Conservation (phyloP, 169 alveolate species). For the Cryptosporidium bovis region DNA sequence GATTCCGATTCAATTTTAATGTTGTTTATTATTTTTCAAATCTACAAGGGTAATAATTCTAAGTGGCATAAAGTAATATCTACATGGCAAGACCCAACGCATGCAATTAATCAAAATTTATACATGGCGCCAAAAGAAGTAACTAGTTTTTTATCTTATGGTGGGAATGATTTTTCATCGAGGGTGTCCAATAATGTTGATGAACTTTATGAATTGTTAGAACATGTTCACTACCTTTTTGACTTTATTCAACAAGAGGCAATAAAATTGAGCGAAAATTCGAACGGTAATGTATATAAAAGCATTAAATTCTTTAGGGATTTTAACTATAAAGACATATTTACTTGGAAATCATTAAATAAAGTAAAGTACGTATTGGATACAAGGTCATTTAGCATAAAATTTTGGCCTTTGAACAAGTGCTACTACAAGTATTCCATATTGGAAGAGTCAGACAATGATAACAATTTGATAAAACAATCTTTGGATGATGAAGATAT, state of each 20-base stretch:
- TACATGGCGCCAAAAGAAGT: slow-evolving; percentile 74
- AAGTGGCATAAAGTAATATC: slow-evolving; percentile 46
- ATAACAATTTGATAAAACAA: not conserved
- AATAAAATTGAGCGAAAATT: slow-evolving; percentile 4
- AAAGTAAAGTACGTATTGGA: slow-evolving; percentile 36
- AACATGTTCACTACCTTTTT: slow-evolving; percentile 39
- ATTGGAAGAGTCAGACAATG: not conserved
- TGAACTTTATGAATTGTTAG: slow-evolving; percentile 33
- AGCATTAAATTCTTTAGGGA: slow-evolving; percentile 8
- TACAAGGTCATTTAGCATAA: slow-evolving; percentile 67
- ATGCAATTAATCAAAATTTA: slow-evolving; percentile 61
- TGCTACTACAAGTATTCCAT: slow-evolving; percentile 1
- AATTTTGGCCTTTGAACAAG: slow-evolving; percentile 52
- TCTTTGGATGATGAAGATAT: not conserved
- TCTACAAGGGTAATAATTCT: slow-evolving; percentile 51
- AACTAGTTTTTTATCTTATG: slow-evolving; percentile 45
- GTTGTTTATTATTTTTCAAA: slow-evolving; percentile 24
- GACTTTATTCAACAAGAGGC: slow-evolving; percentile 8
- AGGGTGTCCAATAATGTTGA: slow-evolving; percentile 32
- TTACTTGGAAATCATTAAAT: slow-evolving; percentile 52
- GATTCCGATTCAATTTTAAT: slow-evolving; percentile 50
- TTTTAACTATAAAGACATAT: slow-evolving; percentile 22
- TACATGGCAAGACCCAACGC: slow-evolving; percentile 34
- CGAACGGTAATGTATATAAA: not conserved
- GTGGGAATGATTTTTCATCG: slow-evolving; percentile 37